Base-by-base conservation (phyloP, 345 rosid genomes). In the Iberis pinnata region DNA sequence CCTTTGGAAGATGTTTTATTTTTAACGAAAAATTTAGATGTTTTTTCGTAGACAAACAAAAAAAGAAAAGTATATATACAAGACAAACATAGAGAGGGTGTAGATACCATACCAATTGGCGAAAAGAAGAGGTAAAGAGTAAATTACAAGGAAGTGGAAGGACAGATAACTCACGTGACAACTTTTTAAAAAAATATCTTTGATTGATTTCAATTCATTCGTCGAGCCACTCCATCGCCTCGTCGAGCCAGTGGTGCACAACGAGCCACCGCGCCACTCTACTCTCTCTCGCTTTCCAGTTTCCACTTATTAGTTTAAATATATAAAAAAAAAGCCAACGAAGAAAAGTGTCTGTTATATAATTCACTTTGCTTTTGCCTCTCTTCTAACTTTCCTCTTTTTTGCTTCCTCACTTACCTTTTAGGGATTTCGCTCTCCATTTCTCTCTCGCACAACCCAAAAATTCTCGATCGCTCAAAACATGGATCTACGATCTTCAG, bases 361-460 rank as follows among this genome's bases (percentile, higher is more conserved):
- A 53, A 64, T 61, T 71, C 52, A 43, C 68, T 65, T 53, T 39
- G 53, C 68, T 61, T 63, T 70, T 57, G 36, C 69, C 49, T 38
- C 59, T 36, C 69, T 53, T 43, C 53, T 6, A 50, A 29, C 63
- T 64, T 64, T 65, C 59, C 64, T 65, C 70, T 58, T 32, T 32
- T 2, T 9, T 29, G 5, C 33, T 43, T 57, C 53, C 53, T 36
- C 48, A 2, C 37, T 38, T 40, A 33, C 33, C 27, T 18, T 43
- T 70, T 76, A 70, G 82, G 78, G 76, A 64, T 80, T 70, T 80
- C 72, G 42, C 56, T 56, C 49, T 63, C 56, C 68, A 47, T 49
- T 64, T 66, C 61, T 58, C 61, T 6, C 58, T 54, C 48, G 24
- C 60, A 50, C 38, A 46, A 7, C 56, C 17, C 55, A 22, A 57